Conservation (phyloP, 345 rosid genomes). For the Rubroshorea leprosula region DNA sequence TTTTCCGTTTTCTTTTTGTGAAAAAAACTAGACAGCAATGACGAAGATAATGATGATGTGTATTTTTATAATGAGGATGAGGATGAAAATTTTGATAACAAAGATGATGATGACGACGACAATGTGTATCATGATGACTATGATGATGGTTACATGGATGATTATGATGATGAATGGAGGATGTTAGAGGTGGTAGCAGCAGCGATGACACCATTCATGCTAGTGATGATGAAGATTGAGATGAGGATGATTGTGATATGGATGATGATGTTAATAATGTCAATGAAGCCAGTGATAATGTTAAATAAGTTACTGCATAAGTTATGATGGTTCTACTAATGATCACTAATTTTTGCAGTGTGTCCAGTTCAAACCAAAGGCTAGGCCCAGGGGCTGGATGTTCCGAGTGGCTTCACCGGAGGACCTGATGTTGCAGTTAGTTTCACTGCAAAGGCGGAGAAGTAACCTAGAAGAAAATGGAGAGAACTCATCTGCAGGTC, state of each 20-base stretch:
- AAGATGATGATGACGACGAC: slow-evolving; percentile 20
- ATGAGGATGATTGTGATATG: neutral
- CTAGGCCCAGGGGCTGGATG: slow-evolving; percentile 45
- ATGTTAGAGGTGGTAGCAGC: slow-evolving; percentile 13
- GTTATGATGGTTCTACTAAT: slow-evolving; percentile 22
- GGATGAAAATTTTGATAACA: slow-evolving; percentile 17
- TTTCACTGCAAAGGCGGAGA: slow-evolving; percentile 37
- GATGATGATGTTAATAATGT: slow-evolving; percentile 16
- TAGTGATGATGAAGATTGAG: slow-evolving; percentile 3
- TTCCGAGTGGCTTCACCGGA: slow-evolving; percentile 30
- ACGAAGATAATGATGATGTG: no score
- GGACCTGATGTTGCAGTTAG: slow-evolving; percentile 50
- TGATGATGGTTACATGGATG: slow-evolving; percentile 4
- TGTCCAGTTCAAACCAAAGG: slow-evolving; percentile 54
- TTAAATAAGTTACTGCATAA: neutral
- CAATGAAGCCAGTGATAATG: slow-evolving; percentile 7
- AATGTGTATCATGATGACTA: no score
- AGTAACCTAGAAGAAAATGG: slow-evolving; percentile 27
- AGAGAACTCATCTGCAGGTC: slow-evolving; percentile 38
- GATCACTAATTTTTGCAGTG: slow-evolving; percentile 36
- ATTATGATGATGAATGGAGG: slow-evolving; percentile 8
- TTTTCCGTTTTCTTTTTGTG: no score
- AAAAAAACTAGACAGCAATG: slow-evolving; percentile 8
- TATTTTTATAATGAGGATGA: no score
- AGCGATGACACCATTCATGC: no score